Base-by-base conservation (phyloP, 495 filamentous ascomycete species). In the Talaromyces stipitatus region DNA sequence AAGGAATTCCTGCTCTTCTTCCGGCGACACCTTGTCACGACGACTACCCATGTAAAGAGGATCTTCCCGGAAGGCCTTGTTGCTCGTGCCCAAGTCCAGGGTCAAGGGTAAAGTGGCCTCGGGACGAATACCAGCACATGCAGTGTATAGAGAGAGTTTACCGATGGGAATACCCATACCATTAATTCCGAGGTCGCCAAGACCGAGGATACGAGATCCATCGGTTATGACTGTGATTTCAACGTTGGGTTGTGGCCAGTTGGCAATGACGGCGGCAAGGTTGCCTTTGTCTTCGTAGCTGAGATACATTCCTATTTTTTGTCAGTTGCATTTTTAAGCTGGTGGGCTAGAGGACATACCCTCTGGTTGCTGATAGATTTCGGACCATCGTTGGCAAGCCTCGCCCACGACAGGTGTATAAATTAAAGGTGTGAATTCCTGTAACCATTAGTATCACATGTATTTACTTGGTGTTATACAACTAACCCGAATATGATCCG, bases 351-450 rank as follows among this genome's bases (percentile, higher is more conserved):
- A 50, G 50, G 54, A 66, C 74, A 66, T 64, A 83, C 87, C 94
- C 77, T 98, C 94, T 12, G 94, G 91, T 58, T 90, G 88, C 30
- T 91, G 95, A 79, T 94, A 98, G 62, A 97, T 86, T 61, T 95
- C 89, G 29, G 90, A 95, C 85, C 95, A 98, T 68, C 92, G 84
- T 62, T 95, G 74, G 74, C 94, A 98, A 28, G 95, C 94, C 68
- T 98, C 92, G 61, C 94, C 94, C 62, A 98, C 95, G 61, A 91
- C 94, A 4, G 94, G 94, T 16, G 94, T 98, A 74, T 98, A 98
- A 64, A 98, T 95, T 57, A 97, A 76, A 45, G 94, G 94, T 62
- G 95, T 96, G 62, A 97, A 73, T 66, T 92, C 88, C 73, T 88
- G 72, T 56, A 43, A 5, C 12, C 60, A 50, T 46, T 50, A 29